Conservation (phyloP, 805 yeast species). For the Candida glaebosa region DNA sequence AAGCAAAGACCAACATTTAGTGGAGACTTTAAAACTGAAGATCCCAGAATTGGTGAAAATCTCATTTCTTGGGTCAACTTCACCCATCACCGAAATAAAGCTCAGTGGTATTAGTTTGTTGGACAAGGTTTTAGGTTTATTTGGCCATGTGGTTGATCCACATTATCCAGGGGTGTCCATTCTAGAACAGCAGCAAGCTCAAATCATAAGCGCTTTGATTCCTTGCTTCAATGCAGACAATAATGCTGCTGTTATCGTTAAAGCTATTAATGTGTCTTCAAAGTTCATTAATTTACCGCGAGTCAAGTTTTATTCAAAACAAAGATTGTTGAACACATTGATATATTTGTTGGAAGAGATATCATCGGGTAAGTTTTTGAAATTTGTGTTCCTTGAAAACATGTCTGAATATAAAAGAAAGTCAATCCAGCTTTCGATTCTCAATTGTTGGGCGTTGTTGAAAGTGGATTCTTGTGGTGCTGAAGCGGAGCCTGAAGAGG, state of each 20-base stretch:
- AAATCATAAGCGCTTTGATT: conserved; percentile 80
- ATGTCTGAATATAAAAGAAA: conserved; percentile 45
- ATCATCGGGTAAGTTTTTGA: conserved; percentile 38
- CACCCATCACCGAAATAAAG: conserved; percentile 59
- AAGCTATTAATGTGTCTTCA: conserved; percentile 76
- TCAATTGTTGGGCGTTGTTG: conserved; percentile 73
- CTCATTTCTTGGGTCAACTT: conserved; percentile 78
- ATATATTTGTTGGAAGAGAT: conserved; percentile 64
- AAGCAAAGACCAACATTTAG: conserved; percentile 31
- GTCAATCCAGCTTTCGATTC: conserved; percentile 54
- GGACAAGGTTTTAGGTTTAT: conserved; percentile 56
- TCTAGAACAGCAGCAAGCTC: conserved; percentile 92
- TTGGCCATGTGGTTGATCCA: conserved; percentile 65
- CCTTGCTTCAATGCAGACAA: conserved; percentile 80
- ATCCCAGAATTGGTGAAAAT: conserved; percentile 69
- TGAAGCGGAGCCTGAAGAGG: conserved; percentile 30
- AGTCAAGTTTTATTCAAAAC: conserved; percentile 42
- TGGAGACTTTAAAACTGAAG: conserved; percentile 38
- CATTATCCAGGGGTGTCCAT: conserved; percentile 67
- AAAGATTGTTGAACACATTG: conserved; percentile 57
- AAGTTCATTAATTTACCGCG: conserved; percentile 55
- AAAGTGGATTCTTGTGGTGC: conserved; percentile 24
- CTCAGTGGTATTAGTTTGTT: conserved; percentile 64
- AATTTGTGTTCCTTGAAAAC: conserved; percentile 53
- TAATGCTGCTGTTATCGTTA: conserved; percentile 67